Evolutionary conservation across 2,329 filamentous ascomycete genomes (phyloP).

Genomic region (Cladobotryum mycophilum): DNA sequence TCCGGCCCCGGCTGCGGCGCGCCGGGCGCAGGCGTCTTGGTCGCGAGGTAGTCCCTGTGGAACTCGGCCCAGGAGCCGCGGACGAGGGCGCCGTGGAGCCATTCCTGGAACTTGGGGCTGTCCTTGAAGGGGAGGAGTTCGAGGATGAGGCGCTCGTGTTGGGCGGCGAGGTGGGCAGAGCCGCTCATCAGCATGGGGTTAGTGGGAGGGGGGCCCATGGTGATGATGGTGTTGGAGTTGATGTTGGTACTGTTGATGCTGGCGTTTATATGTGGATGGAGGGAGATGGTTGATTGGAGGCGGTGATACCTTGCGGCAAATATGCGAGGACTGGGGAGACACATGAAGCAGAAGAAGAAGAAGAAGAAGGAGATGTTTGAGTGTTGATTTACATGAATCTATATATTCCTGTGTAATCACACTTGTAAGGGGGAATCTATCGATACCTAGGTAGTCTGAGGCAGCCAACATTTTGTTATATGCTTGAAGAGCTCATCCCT

Average conservation of each 20-base stretch:
- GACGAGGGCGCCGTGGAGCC: conserved; percentile 27
- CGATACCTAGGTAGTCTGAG: too few relatives aligned
- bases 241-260: background rate
- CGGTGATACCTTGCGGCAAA: background rate
- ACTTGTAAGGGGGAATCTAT: too few relatives aligned
- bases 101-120: conserved; percentile 27
- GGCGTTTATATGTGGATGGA: background rate
- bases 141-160: conserved; percentile 34
- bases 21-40: too few relatives aligned
- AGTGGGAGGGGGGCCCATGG: background rate
- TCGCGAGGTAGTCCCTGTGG: too few relatives aligned
- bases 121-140: conserved; percentile 34
- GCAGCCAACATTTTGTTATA: too few relatives aligned
- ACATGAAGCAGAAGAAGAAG: too few relatives aligned
- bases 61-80: conserved; percentile 34
- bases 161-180: conserved; percentile 19
- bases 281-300: background rate
- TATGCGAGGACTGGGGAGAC: background rate
- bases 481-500: too few relatives aligned
- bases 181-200: background rate
- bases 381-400: background rate
- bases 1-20: too few relatives aligned
- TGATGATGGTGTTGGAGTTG: background rate
- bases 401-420: background rate
- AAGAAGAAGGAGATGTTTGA: background rate